These are phyloP conservation scores for Alternaria infectoria DNA, from an alignment of 2,329 filamentous ascomycete species.

Conservation along the genomic window DNA sequence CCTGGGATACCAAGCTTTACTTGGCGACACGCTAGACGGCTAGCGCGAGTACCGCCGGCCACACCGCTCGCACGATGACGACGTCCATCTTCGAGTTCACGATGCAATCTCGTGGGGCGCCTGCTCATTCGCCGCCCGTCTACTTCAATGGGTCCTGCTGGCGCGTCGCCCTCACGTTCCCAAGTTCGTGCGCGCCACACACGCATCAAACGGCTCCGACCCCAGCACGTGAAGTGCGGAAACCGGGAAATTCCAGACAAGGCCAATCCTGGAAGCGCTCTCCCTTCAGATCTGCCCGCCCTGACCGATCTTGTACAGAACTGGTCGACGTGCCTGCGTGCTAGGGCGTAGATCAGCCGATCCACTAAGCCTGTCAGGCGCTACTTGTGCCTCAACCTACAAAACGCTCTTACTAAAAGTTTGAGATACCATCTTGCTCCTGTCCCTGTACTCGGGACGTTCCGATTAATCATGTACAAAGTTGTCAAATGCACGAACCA, in stretches of 20 bases:
- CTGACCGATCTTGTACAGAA: slow-evolving; percentile 14
- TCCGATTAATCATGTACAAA: neutral
- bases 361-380: slow-evolving; percentile 3
- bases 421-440: neutral
- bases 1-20: neutral
- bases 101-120: neutral
- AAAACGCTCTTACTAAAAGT: neutral
- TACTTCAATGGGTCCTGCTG: neutral
- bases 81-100: slow-evolving; percentile 4
- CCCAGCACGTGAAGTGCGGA: slow-evolving; percentile 4
- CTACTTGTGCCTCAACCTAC: slow-evolving; percentile 7
- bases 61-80: slow-evolving; percentile 16
- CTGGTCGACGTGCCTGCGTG: slow-evolving; percentile 3
- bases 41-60: slow-evolving; percentile 5
- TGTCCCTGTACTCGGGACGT: neutral
- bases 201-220: neutral
- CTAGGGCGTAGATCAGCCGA: slow-evolving; percentile 5
- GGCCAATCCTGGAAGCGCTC: slow-evolving; percentile 11
- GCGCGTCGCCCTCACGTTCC: neutral
- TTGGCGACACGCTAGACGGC: slow-evolving; percentile 3
- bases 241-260: slow-evolving; percentile 8
- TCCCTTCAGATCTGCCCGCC: slow-evolving; percentile 19
- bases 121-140: slow-evolving; percentile 2
- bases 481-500: neutral
- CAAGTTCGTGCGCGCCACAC: slow-evolving; percentile 1